These are phyloP conservation scores for Pleurotus pulmonarius DNA, from an alignment of 768 basidiomycete species.

Conservation along the genomic window DNA sequence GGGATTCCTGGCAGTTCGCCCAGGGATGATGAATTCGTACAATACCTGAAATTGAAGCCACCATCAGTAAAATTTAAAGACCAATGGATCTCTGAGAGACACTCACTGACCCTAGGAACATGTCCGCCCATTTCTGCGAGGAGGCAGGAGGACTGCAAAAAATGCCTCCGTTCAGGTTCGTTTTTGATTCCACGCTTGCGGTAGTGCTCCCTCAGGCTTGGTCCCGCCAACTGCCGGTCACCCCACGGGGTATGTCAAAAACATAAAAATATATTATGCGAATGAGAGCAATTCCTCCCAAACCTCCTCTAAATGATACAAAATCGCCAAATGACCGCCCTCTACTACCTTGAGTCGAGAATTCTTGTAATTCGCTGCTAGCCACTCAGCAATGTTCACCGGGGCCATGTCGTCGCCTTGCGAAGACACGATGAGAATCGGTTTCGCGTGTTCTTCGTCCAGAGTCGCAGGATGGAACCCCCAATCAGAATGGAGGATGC, in stretches of 20 bases:
- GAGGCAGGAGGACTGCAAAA: neutral
- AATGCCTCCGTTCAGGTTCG: neutral
- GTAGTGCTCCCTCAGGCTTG: neutral
- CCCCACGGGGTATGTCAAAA: neutral
- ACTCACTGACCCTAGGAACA: neutral
- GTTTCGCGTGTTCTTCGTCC: conserved; percentile 36
- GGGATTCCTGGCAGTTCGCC: neutral
- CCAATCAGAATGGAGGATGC: conserved; percentile 40
- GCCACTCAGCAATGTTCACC: conserved; percentile 28
- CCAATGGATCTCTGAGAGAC: neutral
- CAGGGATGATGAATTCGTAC: neutral
- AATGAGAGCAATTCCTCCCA: conserved; percentile 25
- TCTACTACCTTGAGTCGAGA: conserved; percentile 26
- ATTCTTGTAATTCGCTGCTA: conserved; percentile 37
- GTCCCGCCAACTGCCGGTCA: neutral
- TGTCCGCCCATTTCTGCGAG: neutral
- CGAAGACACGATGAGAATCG: conserved; percentile 33
- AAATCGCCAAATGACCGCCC: conserved; percentile 37
- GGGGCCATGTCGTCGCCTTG: conserved; percentile 31
- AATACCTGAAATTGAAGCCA: neutral
- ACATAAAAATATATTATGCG: neutral
- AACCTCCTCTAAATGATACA: conserved; percentile 34
- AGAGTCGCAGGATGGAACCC: conserved; percentile 33
- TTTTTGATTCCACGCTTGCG: neutral
- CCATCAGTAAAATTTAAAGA: neutral